Evolutionary conservation across 371 early-diverging fungal genomes (phyloP).

Genomic region (Choanephora cucurbitarum): DNA sequence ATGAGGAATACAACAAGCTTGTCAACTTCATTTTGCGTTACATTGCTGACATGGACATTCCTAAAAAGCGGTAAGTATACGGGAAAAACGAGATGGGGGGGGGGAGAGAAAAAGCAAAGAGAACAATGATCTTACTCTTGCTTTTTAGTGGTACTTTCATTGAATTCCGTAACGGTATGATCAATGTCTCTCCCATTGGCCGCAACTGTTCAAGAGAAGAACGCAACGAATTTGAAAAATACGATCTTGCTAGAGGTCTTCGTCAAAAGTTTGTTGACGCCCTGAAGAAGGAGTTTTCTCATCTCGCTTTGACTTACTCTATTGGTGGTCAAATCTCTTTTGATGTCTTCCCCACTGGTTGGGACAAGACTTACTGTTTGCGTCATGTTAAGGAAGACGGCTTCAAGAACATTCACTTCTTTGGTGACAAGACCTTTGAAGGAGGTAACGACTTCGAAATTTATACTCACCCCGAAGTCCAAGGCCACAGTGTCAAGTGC

Average conservation of each 20-base stretch:
- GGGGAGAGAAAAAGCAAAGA: not conserved
- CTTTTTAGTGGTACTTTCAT: conserved; percentile 94
- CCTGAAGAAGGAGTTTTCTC: conserved; percentile 86
- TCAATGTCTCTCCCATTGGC: conserved; percentile 99
- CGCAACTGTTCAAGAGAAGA: conserved; percentile 96
- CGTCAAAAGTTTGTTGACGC: conserved; percentile 88
- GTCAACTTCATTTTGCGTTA: conserved; percentile 93
- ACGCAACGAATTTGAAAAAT: conserved; percentile 92
- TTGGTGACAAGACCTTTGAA: conserved; percentile 98
- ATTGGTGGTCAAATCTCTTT: conserved; percentile 99
- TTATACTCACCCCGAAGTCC: conserved; percentile 81
- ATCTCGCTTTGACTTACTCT: conserved; percentile 91
- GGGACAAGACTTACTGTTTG: conserved; percentile 99
- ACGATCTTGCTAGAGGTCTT: conserved; percentile 84
- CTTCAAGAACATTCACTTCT: conserved; percentile 96
- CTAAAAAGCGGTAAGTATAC: conserved; percentile 83
- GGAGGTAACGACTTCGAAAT: conserved; percentile 99
- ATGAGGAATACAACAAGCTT: conserved; percentile 94
- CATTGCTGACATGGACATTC: conserved; percentile 96
- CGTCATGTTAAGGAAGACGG: conserved; percentile 87
- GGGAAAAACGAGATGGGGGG: too few relatives aligned
- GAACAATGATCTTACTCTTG: not conserved
- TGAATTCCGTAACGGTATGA: conserved; percentile 99
- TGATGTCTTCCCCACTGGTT: conserved; percentile 99
- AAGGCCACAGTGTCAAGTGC: conserved; percentile 86